phyloP scores from a whole-genome alignment of 352 stramenopile genomes.

The Phytophthora boehmeriae region DNA sequence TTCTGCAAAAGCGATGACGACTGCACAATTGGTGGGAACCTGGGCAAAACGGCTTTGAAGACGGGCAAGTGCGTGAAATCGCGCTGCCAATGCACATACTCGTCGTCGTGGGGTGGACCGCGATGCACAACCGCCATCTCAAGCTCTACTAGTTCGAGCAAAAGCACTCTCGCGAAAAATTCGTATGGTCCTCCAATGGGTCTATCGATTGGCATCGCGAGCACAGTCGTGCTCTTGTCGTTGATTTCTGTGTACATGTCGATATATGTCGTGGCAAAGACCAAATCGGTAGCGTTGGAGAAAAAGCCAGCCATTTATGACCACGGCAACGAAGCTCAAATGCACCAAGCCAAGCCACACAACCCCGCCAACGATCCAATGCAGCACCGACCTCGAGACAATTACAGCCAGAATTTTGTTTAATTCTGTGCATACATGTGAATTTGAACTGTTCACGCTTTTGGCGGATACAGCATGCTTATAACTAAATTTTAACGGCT shows the following conservation, averaged over 20 bases:
- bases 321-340: conserved; percentile 3
- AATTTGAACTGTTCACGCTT: background rate
- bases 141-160: conserved; percentile 24
- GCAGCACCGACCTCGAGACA: conserved; percentile 21
- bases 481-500: background rate
- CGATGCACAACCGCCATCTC: conserved; percentile 47
- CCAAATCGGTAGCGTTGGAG: conserved; percentile 16
- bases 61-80: conserved; percentile 46
- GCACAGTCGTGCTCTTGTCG: conserved; percentile 21
- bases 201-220: conserved; percentile 22
- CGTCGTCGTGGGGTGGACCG: conserved; percentile 47
- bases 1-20: conserved; percentile 45
- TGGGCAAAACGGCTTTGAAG: conserved; percentile 23
- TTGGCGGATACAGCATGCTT: background rate
- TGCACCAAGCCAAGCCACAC: conserved; percentile 7
- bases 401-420: conserved; percentile 37
- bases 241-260: conserved; percentile 39
- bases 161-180: conserved; percentile 26
- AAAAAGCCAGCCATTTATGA: conserved; percentile 11
- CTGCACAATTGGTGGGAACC: conserved; percentile 32
- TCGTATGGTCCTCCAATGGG: conserved; percentile 43
- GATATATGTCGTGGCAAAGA: conserved; percentile 14
- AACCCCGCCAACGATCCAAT: conserved; percentile 5
- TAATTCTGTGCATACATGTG: conserved; percentile 8
- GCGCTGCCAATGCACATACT: conserved; percentile 47